phyloP scores from a whole-genome alignment of 306 rosid genomes.

The Purshia tridentata region DNA sequence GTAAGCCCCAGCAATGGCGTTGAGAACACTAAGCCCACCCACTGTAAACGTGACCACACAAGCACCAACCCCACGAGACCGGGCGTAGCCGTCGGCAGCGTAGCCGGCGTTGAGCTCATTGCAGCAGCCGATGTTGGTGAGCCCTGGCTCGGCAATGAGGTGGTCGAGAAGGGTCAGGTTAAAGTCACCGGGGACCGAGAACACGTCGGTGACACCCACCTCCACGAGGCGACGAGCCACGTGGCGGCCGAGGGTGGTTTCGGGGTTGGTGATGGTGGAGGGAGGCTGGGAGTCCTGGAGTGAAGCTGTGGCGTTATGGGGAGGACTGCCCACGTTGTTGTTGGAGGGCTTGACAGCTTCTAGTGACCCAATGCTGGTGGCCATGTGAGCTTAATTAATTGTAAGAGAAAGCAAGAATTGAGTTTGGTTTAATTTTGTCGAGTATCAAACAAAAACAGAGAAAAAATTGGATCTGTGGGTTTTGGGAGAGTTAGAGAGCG shows the following conservation, averaged over 20 bases:
- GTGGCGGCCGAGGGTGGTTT: conserved; percentile 42
- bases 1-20: conserved; percentile 57
- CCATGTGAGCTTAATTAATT: too few relatives aligned
- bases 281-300: too few relatives aligned
- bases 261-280: background rate
- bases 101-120: conserved; percentile 58
- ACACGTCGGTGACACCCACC: conserved; percentile 38
- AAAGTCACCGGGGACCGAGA: conserved; percentile 49
- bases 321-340: too few relatives aligned
- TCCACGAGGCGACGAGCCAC: conserved; percentile 45
- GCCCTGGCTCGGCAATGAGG: conserved; percentile 47
- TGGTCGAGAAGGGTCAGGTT: conserved; percentile 46
- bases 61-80: conserved; percentile 42
- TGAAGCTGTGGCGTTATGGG: too few relatives aligned
- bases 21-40: conserved; percentile 49
- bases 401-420: too few relatives aligned
- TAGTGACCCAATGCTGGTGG: too few relatives aligned
- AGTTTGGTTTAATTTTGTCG: background rate
- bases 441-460: background rate
- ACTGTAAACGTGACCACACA: conserved; percentile 51
- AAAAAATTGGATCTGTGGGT: conserved; percentile 8
- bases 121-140: conserved; percentile 44
- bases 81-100: conserved; percentile 47
- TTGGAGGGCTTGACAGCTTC: too few relatives aligned
- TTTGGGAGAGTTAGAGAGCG: background rate